These are phyloP conservation scores for Discostella stelligera DNA, from an alignment of 352 stramenopile genomes.

Conservation along the genomic window DNA sequence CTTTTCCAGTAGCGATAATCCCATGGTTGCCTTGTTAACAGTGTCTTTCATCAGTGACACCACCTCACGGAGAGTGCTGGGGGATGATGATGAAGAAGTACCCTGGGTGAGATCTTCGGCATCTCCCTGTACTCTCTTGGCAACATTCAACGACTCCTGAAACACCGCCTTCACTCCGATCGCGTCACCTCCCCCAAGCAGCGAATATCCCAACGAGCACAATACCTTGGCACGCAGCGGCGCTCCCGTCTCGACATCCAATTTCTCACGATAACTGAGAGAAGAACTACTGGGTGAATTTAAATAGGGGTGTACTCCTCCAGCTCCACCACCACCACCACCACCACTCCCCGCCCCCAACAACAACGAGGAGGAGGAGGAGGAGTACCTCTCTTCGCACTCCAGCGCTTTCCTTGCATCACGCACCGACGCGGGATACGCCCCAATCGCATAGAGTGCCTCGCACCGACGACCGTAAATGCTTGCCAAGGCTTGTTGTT, in stretches of 20 bases:
- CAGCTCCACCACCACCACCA: too few species aligned
- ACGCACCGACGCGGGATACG: conserved; percentile 44
- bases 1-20: conserved; percentile 11
- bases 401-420: conserved; percentile 53
- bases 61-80: conserved; percentile 18
- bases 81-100: background rate
- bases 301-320: background rate
- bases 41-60: conserved; percentile 25
- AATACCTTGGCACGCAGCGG: conserved; percentile 47
- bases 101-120: background rate
- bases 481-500: conserved; percentile 2
- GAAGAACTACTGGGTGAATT: background rate
- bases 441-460: conserved; percentile 45
- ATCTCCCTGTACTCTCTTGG: conserved; percentile 25
- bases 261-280: too few species aligned
- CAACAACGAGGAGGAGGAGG: background rate
- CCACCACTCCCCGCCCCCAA: too few species aligned
- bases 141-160: conserved; percentile 44
- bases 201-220: conserved; percentile 47
- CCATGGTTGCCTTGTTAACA: conserved; percentile 17
- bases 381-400: conserved; percentile 12
- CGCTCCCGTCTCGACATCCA: conserved; percentile 40
- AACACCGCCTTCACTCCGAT: conserved; percentile 47
- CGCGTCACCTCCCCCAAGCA: conserved; percentile 53
- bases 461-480: conserved; percentile 38